Base-by-base conservation (phyloP, 1,284 basidiomycete genomes). In the Sporisorium scitamineum region DNA sequence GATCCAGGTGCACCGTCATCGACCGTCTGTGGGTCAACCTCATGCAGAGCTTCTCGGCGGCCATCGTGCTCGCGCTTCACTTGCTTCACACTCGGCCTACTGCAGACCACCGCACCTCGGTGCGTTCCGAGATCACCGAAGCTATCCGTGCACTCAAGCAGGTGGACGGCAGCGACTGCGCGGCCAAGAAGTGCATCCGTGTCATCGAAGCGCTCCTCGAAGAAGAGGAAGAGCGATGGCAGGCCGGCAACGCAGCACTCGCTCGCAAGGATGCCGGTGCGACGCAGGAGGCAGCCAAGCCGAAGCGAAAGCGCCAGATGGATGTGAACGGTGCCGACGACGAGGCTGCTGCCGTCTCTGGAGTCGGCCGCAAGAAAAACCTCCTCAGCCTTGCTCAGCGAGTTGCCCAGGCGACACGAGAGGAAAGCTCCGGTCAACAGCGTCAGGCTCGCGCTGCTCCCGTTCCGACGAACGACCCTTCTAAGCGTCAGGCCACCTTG, bases 171-270 rank as follows among this genome's bases (percentile, higher is more conserved):
- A 67, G 48, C 54, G 65, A 71, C 59, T 68, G 64, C 53, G 68
- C 76, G 4, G 70, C 78, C 20, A 69, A 75, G 55, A 78, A 79
- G 31, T 77, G 76, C 39, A 82, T 83, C 44, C 73, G 80, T 11
- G 75, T 84, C 45, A 78, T 84, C 60, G 79, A 83, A 54, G 80
- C 79, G 1, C 60, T 84, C 34, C 64, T 84, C 7, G 80, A 76
- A n/a, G 82, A 84, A 47, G 83, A 84, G 58, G 71, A 82, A 67
- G 64, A 65, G 32, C 66, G 72, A 32, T 84, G 82, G 82, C 69
- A 80, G 44, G 68, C 73, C 6, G 73, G 68, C 27, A 70, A 67
- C 14, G 68, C 57, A 10, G 69, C 64, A 11, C 62, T 70, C 31
- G 68, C 63, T 24, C 55, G 54, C 34, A 70, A 68, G 27, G 61